Evolutionary conservation across 345 rosid genomes (phyloP).

Genomic region (Gossypium anomalum): DNA sequence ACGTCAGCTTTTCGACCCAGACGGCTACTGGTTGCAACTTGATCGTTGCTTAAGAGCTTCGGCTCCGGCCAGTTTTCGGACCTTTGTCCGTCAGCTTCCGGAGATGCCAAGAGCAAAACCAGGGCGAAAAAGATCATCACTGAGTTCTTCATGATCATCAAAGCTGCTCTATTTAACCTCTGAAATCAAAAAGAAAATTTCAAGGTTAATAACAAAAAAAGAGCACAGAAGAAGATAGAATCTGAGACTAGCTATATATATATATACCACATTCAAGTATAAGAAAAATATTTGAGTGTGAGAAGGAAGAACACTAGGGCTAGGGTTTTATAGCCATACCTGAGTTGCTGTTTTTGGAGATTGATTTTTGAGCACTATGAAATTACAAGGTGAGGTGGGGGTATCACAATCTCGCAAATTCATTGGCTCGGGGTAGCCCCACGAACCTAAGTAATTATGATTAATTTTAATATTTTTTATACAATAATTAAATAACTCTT

Average conservation of each 20-base stretch:
- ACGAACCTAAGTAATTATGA: neutral
- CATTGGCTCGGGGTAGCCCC: constrained; percentile 2
- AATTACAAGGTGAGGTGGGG: neutral
- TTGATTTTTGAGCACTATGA: constrained; percentile 5
- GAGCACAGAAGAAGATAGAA: neutral
- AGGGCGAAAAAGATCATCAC: neutral
- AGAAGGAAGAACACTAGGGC: neutral
- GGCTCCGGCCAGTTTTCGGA: neutral
- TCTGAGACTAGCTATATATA: too few relatives aligned
- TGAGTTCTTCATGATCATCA: neutral
- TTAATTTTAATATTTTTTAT: neutral
- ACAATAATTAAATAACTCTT: too few relatives aligned
- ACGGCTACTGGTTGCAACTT: neutral
- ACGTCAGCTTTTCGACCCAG: constrained; percentile 4
- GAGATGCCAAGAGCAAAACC: neutral
- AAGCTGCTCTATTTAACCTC: neutral
- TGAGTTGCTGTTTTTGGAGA: neutral
- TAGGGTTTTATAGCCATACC: constrained; percentile 9
- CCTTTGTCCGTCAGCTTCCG: neutral
- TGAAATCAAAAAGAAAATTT: neutral
- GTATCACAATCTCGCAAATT: constrained; percentile 6
- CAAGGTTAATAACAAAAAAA: neutral
- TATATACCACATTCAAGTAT: neutral
- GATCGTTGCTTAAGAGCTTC: neutral
- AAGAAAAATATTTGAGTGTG: neutral